A percentile compares a stretch with the other conserved stretches of the same genome.
Evolutionary conservation across 2,329 filamentous ascomycete species (phyloP).

Genomic region (Pochonia chlamydosporia): DNA sequence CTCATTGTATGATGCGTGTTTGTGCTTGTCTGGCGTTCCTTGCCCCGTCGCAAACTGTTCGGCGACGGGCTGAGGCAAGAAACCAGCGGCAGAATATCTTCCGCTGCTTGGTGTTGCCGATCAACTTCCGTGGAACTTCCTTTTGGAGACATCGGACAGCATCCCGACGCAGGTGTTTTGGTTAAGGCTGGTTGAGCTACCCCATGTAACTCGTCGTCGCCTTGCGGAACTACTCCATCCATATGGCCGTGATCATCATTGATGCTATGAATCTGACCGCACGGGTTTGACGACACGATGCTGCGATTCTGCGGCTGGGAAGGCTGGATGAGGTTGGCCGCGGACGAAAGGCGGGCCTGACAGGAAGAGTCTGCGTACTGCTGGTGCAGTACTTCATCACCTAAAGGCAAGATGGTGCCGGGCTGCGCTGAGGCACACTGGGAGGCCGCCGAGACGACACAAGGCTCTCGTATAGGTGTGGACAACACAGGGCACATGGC

Average conservation of each 20-base stretch:
- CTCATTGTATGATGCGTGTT: background rate
- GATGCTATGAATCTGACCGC: background rate
- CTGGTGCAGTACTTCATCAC: background rate
- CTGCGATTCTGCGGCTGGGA: background rate
- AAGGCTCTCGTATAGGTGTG: background rate
- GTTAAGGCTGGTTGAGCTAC: background rate
- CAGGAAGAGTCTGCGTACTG: background rate
- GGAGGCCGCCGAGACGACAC: background rate
- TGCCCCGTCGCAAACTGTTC: background rate
- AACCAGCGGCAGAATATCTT: background rate
- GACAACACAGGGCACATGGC: background rate
- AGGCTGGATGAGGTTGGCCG: background rate
- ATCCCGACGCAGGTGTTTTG: background rate
- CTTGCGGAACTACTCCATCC: background rate
- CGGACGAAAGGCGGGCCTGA: background rate
- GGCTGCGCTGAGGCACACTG: background rate
- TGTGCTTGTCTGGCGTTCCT: background rate
- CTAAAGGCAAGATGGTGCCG: background rate
- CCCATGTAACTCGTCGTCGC: background rate
- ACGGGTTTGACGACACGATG: background rate
- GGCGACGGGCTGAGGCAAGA: background rate
- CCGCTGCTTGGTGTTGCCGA: background rate
- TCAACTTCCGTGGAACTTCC: background rate
- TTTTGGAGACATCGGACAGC: background rate
- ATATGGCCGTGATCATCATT: background rate